phyloP scores from a whole-genome alignment of 345 rosid species.

The Ceriops zippeliana region DNA sequence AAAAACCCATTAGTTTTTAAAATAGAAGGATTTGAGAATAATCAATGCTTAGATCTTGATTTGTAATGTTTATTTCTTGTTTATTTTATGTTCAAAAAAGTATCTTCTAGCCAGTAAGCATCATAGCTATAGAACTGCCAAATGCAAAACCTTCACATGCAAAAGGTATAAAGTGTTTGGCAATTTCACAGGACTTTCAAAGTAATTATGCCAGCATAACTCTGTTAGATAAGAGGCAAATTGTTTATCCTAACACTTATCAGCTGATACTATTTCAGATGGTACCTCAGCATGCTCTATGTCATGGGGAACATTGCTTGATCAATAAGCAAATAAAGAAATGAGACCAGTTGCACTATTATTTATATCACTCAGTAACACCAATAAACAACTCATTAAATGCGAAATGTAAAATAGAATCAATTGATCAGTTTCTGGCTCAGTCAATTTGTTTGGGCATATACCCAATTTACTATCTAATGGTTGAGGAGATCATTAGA shows the following conservation, averaged over 20 bases:
- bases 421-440: not conserved
- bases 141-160: not conserved
- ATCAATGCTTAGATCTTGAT: not conserved
- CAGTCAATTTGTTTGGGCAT: not conserved
- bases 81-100: not conserved
- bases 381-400: not conserved
- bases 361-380: not conserved
- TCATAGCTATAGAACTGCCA: not conserved
- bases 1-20: not conserved
- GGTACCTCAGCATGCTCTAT: not conserved
- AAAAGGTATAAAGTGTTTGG: not conserved
- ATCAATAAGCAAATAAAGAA: not conserved
- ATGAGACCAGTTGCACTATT: not conserved
- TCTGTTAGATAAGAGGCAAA: no score
- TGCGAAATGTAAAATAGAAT: not conserved
- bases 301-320: not conserved
- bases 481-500: no score
- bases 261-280: not conserved
- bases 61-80: no score
- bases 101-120: not conserved
- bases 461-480: not conserved
- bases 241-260: no score
- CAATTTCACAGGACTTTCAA: not conserved
- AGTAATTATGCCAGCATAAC: no score
- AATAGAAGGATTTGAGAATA: not conserved